phyloP scores from a whole-genome alignment of 2,329 filamentous ascomycete species.

The Botryotinia convoluta region DNA sequence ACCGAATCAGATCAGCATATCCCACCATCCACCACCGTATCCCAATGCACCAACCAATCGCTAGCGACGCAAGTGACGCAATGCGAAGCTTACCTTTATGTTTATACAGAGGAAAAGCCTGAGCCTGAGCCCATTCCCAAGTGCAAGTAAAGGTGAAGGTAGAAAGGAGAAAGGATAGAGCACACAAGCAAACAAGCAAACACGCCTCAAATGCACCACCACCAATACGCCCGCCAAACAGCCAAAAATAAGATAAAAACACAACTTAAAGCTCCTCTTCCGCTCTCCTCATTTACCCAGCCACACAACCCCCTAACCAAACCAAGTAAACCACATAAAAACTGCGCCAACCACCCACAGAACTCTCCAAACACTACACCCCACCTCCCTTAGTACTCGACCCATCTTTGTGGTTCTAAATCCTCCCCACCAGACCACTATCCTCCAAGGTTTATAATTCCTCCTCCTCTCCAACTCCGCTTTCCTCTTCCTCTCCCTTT shows the following conservation, averaged over 20 bases:
- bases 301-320: conserved; percentile 1
- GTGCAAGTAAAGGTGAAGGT: background rate
- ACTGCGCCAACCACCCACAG: conserved; percentile 43
- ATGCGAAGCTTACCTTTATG: background rate
- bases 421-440: conserved; percentile 15
- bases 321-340: conserved; percentile 26
- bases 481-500: conserved; percentile 5
- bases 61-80: background rate
- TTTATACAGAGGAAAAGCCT: background rate
- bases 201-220: background rate
- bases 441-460: conserved; percentile 1
- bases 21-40: background rate
- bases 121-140: background rate
- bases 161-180: background rate
- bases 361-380: conserved; percentile 60
- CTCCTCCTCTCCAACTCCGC: conserved; percentile 9
- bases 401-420: conserved; percentile 42
- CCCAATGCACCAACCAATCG: background rate
- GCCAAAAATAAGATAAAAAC: background rate
- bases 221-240: background rate
- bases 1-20: background rate
- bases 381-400: conserved; percentile 58
- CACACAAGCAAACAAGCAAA: background rate
- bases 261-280: too few relatives aligned
- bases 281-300: too few relatives aligned